These are phyloP conservation scores for Penicillium sp. DNA, from an alignment of 2,329 filamentous ascomycete species.

Conservation along the genomic window DNA sequence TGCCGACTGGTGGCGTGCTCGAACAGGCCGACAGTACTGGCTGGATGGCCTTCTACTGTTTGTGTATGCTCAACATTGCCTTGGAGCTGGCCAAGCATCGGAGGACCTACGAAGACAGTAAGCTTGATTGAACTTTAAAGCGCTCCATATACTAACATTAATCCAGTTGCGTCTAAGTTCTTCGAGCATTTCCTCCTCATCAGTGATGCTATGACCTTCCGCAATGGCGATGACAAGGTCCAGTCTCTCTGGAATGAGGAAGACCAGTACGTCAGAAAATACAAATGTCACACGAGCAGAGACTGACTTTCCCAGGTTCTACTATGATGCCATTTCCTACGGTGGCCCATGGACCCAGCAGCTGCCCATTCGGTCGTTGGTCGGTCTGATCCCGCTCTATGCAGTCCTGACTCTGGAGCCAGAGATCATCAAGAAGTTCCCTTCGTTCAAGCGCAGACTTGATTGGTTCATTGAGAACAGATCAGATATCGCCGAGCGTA, in stretches of 20 bases:
- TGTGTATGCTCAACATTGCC: slow-evolving; percentile 96
- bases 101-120: slow-evolving; percentile 83
- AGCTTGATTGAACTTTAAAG: slow-evolving; percentile 8
- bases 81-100: slow-evolving; percentile 93
- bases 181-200: slow-evolving; percentile 99
- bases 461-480: slow-evolving; percentile 93
- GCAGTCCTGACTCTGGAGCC: slow-evolving; percentile 90
- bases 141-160: slow-evolving; percentile 4
- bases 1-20: slow-evolving; percentile 87
- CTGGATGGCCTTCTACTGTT: slow-evolving; percentile 98
- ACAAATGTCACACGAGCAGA: background rate
- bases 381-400: slow-evolving; percentile 90
- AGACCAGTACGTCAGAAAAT: slow-evolving; percentile 55
- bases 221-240: slow-evolving; percentile 67
- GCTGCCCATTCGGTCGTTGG: slow-evolving; percentile 84
- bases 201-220: slow-evolving; percentile 93
- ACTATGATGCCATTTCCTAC: slow-evolving; percentile 97
- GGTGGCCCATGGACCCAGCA: slow-evolving; percentile 92
- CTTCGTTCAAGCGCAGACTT: slow-evolving; percentile 86
- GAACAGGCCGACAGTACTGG: slow-evolving; percentile 97
- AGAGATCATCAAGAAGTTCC: slow-evolving; percentile 86
- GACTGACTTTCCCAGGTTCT: slow-evolving; percentile 60
- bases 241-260: slow-evolving; percentile 89
- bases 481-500: slow-evolving; percentile 82
- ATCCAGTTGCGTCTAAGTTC: slow-evolving; percentile 83